These are phyloP conservation scores for Auxenochlorella pyrenoidosa DNA, from an alignment of 139 green algal species.

Conservation along the genomic window DNA sequence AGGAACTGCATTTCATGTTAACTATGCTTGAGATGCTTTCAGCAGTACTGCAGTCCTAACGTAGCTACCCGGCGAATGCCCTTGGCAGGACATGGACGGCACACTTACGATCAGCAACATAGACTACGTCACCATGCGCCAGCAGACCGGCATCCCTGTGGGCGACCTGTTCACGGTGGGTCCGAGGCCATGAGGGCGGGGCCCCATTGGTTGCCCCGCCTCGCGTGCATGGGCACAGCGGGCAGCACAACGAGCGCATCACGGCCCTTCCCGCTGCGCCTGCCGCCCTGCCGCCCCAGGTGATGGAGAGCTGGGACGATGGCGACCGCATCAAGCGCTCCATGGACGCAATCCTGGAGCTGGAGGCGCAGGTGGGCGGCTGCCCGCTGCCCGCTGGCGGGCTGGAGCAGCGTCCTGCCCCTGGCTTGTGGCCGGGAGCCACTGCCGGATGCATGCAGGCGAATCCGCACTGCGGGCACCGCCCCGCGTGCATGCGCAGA, in stretches of 20 bases:
- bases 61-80: too few relatives aligned
- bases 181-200: too few relatives aligned
- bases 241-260: neutral
- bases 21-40: too few relatives aligned
- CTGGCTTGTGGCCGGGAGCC: too few relatives aligned
- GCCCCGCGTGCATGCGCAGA: too few relatives aligned
- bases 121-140: conserved; percentile 74
- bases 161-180: conserved; percentile 76
- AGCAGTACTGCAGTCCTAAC: too few relatives aligned
- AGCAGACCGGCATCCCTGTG: conserved; percentile 62
- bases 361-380: conserved; percentile 61
- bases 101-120: conserved; percentile 74
- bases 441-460: too few relatives aligned
- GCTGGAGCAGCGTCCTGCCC: too few relatives aligned
- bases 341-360: conserved; percentile 70
- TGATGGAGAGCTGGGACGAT: conserved; percentile 75
- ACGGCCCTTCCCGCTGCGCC: neutral
- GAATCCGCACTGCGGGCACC: too few relatives aligned
- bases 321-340: conserved; percentile 33
- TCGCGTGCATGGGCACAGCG: neutral
- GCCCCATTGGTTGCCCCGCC: neutral
- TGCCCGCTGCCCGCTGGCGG: too few relatives aligned
- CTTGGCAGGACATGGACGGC: conserved; percentile 42
- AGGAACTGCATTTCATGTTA: too few relatives aligned
- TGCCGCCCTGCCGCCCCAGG: neutral